phyloP scores from a whole-genome alignment of 345 rosid species.

The Bruguiera gymnorhiza region DNA sequence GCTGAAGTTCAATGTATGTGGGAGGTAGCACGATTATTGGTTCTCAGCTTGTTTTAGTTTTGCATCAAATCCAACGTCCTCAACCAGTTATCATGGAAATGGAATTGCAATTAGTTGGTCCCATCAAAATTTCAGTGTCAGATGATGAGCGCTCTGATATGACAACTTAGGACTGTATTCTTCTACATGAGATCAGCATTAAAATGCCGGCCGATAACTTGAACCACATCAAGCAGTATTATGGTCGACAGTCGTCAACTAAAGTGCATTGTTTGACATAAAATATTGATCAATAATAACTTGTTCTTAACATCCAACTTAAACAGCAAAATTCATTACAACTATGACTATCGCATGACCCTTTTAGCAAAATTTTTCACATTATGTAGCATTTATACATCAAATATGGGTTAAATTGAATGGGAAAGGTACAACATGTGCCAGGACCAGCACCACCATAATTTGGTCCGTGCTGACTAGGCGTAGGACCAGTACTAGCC shows the following conservation, averaged over 20 bases:
- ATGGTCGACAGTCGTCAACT: background rate
- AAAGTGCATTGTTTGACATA: background rate
- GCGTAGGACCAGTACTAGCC: conserved; percentile 19
- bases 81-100: too few species aligned
- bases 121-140: too few species aligned
- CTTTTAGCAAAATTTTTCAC: conserved; percentile 48
- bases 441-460: conserved; percentile 24
- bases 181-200: too few species aligned
- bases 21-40: background rate
- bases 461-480: conserved; percentile 24
- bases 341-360: conserved; percentile 15
- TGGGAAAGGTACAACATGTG: conserved; percentile 42
- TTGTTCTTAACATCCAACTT: background rate
- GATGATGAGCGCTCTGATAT: too few species aligned
- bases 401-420: conserved; percentile 22
- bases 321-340: conserved; percentile 12
- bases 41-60: too few species aligned
- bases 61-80: too few species aligned
- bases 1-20: background rate
- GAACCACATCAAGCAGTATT: too few species aligned
- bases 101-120: too few species aligned
- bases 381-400: conserved; percentile 43
- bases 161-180: too few species aligned
- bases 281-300: background rate
- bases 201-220: too few species aligned